Base-by-base conservation (phyloP, 345 rosid species). In the Arabis hirsuta region DNA sequence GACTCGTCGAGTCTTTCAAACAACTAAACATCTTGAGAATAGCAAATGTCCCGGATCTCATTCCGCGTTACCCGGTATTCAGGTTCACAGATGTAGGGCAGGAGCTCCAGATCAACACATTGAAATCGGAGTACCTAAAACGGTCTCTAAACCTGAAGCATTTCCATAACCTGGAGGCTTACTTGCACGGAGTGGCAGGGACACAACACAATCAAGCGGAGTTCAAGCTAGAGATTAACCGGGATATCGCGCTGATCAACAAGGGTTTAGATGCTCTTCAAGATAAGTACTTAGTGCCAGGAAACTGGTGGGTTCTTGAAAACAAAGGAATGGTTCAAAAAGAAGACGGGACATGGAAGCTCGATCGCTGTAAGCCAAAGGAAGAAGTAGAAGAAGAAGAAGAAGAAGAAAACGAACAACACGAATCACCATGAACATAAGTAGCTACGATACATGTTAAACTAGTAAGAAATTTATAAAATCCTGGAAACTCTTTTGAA, bases 131-230 rank as follows among this genome's bases (percentile, higher is more conserved):
- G 53, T 78, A 69, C 73, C 46, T 82, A 32, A 84, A 76, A 44
- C 67, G 63, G 5, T 55, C 71, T 22, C 24, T 51, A 0, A 55
- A 45, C 68, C 50, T 36, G 3, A 5, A 14, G 6, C 22, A 39
- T 48, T 57, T 48, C 46, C 84, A 82, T 45, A 71, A 75, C 47
- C 65, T 80, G 62, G 84, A 78, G 45, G 70, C 67, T 6, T 78
- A 84, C 67, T 57, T 84, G 45, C 86, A 82, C 51, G 84, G 83
- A 13, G 62, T 84, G 9, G 86, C 81, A 3, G 85, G 80, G 10
- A 76, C 69, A 0, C 77, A 69, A 26, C 61, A 73, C 2, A 4
- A 26, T 0, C 55, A 48, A 22, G 45, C 61, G 0, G 82, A 29
- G 7, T 76, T 80, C 27, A 77, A 78, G 41, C 69, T 80, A 9